Evolutionary conservation across 2,329 filamentous ascomycete species (phyloP).

Genomic region (Ophiostoma ips): DNA sequence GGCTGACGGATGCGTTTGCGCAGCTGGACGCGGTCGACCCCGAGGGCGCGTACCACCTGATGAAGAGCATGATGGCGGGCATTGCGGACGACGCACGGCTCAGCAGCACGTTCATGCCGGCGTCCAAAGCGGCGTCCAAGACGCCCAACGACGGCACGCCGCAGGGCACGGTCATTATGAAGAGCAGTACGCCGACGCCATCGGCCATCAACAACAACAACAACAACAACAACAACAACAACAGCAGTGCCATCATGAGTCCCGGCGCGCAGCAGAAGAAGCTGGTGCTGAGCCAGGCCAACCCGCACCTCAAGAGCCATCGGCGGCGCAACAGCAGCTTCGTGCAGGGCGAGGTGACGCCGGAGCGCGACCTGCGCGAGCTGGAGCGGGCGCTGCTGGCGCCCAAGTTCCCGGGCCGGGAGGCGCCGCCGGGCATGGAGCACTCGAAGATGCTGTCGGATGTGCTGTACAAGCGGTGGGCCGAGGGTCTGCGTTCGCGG

Average conservation of each 20-base stretch:
- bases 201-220: background rate
- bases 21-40: conserved; percentile 77
- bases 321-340: conserved; percentile 45
- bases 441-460: conserved; percentile 82
- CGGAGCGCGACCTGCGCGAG: conserved; percentile 30
- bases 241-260: conserved; percentile 20
- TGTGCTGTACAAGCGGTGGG: conserved; percentile 83
- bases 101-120: conserved; percentile 31
- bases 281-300: conserved; percentile 64
- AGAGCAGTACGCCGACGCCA: conserved; percentile 28
- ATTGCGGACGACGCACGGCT: conserved; percentile 58
- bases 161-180: conserved; percentile 44
- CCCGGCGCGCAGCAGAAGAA: conserved; percentile 40
- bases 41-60: conserved; percentile 74
- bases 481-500: conserved; percentile 56
- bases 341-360: conserved; percentile 18
- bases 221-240: conserved; percentile 18
- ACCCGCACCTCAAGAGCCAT: conserved; percentile 73
- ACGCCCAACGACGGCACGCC: conserved; percentile 30
- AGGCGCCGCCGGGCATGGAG: conserved; percentile 63
- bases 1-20: conserved; percentile 74
- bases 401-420: conserved; percentile 40
- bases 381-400: conserved; percentile 34
- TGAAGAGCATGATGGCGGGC: conserved; percentile 63
- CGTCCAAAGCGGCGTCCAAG: conserved; percentile 17